Evolutionary conservation across 1,284 basidiomycete species (phyloP).

Genomic region (Ganoderma resinaceum): DNA sequence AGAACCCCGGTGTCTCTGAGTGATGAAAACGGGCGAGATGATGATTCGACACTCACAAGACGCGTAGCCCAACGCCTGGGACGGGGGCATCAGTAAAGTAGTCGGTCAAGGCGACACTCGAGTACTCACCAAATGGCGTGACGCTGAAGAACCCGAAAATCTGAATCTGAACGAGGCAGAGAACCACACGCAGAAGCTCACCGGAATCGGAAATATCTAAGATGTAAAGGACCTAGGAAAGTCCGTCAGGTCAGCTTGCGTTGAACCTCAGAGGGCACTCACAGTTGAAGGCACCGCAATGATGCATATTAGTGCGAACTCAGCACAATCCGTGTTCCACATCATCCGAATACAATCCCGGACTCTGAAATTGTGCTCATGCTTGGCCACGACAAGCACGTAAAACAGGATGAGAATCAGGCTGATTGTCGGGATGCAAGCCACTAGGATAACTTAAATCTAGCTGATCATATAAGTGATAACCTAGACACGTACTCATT

Average conservation of each 20-base stretch:
- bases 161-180: neutral
- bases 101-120: neutral
- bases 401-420: neutral
- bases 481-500: neutral
- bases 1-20: neutral
- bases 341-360: neutral
- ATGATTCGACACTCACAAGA: neutral
- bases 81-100: neutral
- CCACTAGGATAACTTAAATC: neutral
- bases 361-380: slow-evolving; percentile 7
- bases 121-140: neutral
- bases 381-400: slow-evolving; percentile 9
- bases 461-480: no score
- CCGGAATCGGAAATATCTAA: neutral
- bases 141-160: neutral
- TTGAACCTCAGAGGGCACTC: neutral
- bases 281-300: slow-evolving; percentile 3
- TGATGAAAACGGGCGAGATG: neutral
- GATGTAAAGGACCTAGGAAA: neutral
- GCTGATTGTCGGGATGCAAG: neutral
- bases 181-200: neutral
- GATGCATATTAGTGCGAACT: slow-evolving; percentile 10
- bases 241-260: neutral
- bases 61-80: neutral
- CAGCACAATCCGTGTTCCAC: slow-evolving; percentile 7